A percentile compares a stretch with the other conserved stretches of the same genome.
These are phyloP conservation scores for Kuraishia hungarica DNA, from an alignment of 805 yeast species.

Conservation along the genomic window DNA sequence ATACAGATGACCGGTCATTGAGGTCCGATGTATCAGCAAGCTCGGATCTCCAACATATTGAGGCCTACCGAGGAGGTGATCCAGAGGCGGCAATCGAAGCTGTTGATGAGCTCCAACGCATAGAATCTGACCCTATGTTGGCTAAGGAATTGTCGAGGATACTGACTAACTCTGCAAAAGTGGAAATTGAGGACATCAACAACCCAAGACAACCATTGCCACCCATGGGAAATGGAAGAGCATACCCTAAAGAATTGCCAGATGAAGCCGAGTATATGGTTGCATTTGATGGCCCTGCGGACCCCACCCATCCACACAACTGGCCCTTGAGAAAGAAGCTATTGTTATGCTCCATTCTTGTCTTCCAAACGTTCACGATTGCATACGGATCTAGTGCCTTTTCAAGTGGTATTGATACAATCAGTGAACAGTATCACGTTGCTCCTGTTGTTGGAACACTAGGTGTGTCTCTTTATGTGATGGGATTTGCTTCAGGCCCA, in stretches of 20 bases:
- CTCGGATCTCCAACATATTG: background rate
- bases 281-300: slow-evolving; percentile 68
- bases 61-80: background rate
- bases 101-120: background rate
- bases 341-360: slow-evolving; percentile 32
- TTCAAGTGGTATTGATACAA: slow-evolving; percentile 37
- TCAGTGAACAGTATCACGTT: slow-evolving; percentile 25
- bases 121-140: background rate
- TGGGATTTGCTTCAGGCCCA: slow-evolving; percentile 66
- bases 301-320: slow-evolving; percentile 75
- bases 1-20: background rate
- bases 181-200: slow-evolving; percentile 12
- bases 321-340: slow-evolving; percentile 50
- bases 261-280: slow-evolving; percentile 52
- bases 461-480: slow-evolving; percentile 48
- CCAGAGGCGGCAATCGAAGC: background rate
- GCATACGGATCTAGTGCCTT: slow-evolving; percentile 80
- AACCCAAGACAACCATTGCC: slow-evolving; percentile 27
- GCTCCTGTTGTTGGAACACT: slow-evolving; percentile 39
- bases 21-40: background rate
- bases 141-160: slow-evolving; percentile 26
- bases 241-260: slow-evolving; percentile 55
- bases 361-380: slow-evolving; percentile 38
- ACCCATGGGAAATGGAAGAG: slow-evolving; percentile 61
- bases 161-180: slow-evolving; percentile 28